Evolutionary conservation across 2,329 filamentous ascomycete species (phyloP).

Genomic region (Diaporthe capsici): DNA sequence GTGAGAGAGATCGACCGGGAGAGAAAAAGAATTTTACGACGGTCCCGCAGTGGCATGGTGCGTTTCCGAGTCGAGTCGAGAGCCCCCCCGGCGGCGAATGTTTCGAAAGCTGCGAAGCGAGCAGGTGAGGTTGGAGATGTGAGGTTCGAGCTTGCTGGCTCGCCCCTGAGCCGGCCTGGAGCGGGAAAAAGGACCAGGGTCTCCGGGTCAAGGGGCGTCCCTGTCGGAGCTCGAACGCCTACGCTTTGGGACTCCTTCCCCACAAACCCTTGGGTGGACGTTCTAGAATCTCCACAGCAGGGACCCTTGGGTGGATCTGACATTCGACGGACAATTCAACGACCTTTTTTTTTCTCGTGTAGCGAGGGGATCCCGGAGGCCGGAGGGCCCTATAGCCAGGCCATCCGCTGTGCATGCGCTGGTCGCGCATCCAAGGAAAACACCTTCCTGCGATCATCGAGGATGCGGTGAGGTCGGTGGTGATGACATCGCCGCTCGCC

Average conservation of each 20-base stretch:
- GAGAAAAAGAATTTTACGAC: not conserved
- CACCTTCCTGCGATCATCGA: conserved; percentile 17
- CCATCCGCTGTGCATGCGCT: not conserved
- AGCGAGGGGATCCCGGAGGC: conserved; percentile 33
- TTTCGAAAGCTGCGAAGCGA: conserved; percentile 31
- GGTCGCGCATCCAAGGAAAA: conserved; percentile 11
- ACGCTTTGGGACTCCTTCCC: conserved; percentile 28
- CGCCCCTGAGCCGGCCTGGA: conserved; percentile 26
- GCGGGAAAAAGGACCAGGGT: conserved; percentile 24
- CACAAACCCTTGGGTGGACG: conserved; percentile 22
- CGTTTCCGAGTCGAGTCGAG: not conserved
- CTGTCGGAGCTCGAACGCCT: conserved; percentile 26
- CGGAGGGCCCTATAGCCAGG: conserved; percentile 22
- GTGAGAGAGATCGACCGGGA: conserved; percentile 5
- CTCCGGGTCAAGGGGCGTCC: conserved; percentile 8
- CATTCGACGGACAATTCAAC: conserved; percentile 35
- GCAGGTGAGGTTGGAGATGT: conserved; percentile 18
- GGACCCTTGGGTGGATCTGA: conserved; percentile 34
- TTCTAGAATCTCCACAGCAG: conserved; percentile 39
- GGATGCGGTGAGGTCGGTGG: conserved; percentile 34
- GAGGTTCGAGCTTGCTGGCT: conserved; percentile 13
- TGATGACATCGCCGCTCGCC: conserved; percentile 15
- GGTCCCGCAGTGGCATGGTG: conserved; percentile 24
- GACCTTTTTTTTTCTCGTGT: conserved; percentile 17
- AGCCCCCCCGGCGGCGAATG: not conserved